Base-by-base conservation (phyloP, 2,329 filamentous ascomycete species). In the Bimuria novae-zelandiae region DNA sequence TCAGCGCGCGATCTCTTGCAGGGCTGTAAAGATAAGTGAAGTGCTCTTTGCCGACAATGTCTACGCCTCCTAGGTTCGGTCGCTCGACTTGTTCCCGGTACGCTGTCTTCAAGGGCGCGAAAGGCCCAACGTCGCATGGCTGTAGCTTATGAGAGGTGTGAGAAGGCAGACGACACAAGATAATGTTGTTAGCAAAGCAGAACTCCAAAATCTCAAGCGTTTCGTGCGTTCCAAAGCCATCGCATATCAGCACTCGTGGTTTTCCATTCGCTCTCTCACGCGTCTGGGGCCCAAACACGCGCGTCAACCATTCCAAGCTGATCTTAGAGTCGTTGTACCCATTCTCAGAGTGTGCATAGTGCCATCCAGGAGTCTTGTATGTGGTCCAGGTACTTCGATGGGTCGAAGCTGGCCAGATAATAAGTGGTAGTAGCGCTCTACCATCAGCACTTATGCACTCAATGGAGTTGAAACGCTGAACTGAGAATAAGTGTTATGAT, bases 271-370 rank as follows among this genome's bases (percentile, higher is more conserved):
- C 69, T 45, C 48, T 55, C 47, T 50, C 54, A 58, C 60, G 65
- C 4, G 68, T 74, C 55, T 67, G 30, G n/a, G 65, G 67, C 59
- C 74, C 51, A 58, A 73, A 74, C 5, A 74, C 54, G 49, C 51
- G 57, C 53, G 57, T 65, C 19, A 73, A 55, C 71, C 57, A 75
- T 51, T 73, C 45, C 2, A 71, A 62, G 55, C 61, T 72, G 25
- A 72, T 70, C 21, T 64, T 57, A 17, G 60, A 68, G 53, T 72
- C 51, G 40, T 54, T 54, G 50, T 62, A 63, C 35, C 59, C 23
- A 33, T 22, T 37, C 14, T 42, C 33, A 29, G 37, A 49, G 25
- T n/a, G 43, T 19, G 43, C 44, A 35, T 53, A 58, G 4, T 51
- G 52, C 58, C 51, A 61, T 33, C 56, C 39, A 44, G 58, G 56